Conservation (phyloP, 1,284 basidiomycete genomes). For the Fomitiporia mediterranea region DNA sequence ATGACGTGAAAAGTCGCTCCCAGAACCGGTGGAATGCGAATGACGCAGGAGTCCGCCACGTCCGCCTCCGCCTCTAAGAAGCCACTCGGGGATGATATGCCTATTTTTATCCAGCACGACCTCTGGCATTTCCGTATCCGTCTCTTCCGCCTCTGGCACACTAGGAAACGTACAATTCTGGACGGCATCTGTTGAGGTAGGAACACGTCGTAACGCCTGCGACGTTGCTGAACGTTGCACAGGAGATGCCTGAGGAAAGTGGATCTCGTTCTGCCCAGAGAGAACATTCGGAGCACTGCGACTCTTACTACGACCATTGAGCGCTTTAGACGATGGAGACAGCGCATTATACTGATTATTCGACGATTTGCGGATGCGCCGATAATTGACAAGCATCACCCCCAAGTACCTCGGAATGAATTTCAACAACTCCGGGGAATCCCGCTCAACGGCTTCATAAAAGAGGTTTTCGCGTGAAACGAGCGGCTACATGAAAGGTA, state of each 20-base stretch:
- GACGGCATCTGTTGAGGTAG: conserved; percentile 1
- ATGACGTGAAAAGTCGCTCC: conserved; percentile 23
- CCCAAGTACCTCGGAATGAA: conserved; percentile 97
- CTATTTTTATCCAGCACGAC: conserved; percentile 90
- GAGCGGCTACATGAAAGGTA: conserved; percentile 62
- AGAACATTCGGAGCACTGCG: conserved; percentile 2
- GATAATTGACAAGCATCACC: conserved; percentile 97
- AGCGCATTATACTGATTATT: conserved; percentile 28
- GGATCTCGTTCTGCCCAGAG: conserved; percentile 12
- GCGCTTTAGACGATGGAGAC: conserved; percentile 10
- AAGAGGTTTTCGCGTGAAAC: conserved; percentile 97
- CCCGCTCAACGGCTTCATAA: conserved; percentile 93
- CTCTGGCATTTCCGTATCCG: conserved; percentile 74
- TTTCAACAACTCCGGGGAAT: conserved; percentile 84
- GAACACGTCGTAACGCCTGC: not conserved
- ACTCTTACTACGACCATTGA: conserved; percentile 24
- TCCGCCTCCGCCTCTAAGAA: conserved; percentile 53
- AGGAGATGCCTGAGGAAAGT: conserved; percentile 1
- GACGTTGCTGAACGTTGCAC: conserved; percentile 11
- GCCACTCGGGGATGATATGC: conserved; percentile 95
- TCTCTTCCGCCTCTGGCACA: conserved; percentile 33
- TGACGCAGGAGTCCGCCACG: conserved; percentile 48
- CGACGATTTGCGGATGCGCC: conserved; percentile 50
- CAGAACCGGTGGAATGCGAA: conserved; percentile 32
- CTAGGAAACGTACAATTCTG: conserved; percentile 10